Conservation (phyloP, 83 land plant species). For the Larix sibirica region DNA sequence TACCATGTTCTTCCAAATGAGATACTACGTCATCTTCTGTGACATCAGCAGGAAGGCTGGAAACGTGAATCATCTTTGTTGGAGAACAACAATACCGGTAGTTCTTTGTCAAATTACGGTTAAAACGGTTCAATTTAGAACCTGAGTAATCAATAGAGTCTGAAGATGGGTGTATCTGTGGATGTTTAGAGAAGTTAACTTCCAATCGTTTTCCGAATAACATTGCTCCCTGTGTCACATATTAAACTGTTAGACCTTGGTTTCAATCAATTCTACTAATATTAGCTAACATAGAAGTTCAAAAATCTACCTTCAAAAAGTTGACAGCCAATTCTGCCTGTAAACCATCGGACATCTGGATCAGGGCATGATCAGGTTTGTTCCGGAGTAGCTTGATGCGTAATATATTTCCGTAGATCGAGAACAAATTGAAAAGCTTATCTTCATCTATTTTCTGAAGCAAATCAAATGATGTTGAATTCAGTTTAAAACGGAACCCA, state of each 20-base stretch:
- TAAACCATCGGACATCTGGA: conserved; percentile 62
- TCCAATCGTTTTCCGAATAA: conserved; percentile 59
- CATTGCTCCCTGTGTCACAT: conserved; percentile 35
- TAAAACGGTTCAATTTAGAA: conserved; percentile 51
- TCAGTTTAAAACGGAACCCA: neutral
- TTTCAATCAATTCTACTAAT: neutral
- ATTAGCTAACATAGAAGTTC: neutral
- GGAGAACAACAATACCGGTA: conserved; percentile 59
- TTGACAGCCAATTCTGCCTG: conserved; percentile 56
- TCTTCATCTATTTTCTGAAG: conserved; percentile 59
- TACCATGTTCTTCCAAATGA: conserved; percentile 44
- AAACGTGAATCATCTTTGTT: conserved; percentile 58
- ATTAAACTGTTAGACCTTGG: neutral
- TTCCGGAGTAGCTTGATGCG: conserved; percentile 52
- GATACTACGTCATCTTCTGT: conserved; percentile 39
- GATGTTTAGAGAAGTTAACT: conserved; percentile 51
- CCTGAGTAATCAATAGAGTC: conserved; percentile 52
- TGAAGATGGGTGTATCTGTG: conserved; percentile 53
- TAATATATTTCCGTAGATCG: conserved; percentile 53
- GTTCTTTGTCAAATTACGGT: conserved; percentile 52
- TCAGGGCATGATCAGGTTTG: conserved; percentile 60
- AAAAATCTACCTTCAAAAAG: conserved; percentile 32
- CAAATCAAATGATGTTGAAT: neutral
- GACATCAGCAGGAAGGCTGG: conserved; percentile 48
- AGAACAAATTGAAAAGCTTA: conserved; percentile 52